Conservation (phyloP, 2,329 filamentous ascomycete species). For the Claviceps pazoutovae region DNA sequence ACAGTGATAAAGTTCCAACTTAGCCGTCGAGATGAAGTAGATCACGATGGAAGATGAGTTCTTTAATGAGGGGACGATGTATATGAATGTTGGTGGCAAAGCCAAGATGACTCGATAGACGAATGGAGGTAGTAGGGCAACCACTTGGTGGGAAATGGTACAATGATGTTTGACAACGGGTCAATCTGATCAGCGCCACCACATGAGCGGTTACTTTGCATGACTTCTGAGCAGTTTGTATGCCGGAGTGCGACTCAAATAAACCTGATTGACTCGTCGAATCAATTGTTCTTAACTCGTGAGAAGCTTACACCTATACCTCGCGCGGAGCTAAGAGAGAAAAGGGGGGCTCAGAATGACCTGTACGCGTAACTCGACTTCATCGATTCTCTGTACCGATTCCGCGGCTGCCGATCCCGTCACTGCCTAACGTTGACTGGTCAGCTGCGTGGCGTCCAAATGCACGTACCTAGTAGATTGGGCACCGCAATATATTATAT, state of each 20-base stretch:
- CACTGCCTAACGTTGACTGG: neutral
- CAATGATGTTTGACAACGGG: neutral
- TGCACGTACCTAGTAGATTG: neutral
- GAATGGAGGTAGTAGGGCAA: neutral
- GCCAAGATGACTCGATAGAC: neutral
- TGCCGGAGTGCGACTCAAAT: neutral
- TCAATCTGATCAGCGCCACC: neutral
- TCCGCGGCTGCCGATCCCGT: neutral
- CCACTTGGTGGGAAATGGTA: neutral
- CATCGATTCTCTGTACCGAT: neutral
- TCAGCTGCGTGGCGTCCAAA: too few relatives aligned
- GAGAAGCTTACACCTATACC: neutral
- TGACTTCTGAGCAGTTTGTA: neutral
- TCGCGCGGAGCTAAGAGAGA: neutral
- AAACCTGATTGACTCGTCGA: neutral
- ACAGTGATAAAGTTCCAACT: conserved; percentile 9
- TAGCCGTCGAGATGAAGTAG: neutral
- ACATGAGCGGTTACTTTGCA: neutral
- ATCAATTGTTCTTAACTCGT: neutral
- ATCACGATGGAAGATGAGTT: neutral
- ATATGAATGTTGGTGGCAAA: neutral
- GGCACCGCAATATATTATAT: neutral
- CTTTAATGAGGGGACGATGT: neutral
- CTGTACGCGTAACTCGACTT: too few relatives aligned
- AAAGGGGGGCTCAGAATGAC: too few relatives aligned